These are phyloP conservation scores for Cercophora sp. DNA, from an alignment of 495 filamentous ascomycete genomes.

Conservation along the genomic window DNA sequence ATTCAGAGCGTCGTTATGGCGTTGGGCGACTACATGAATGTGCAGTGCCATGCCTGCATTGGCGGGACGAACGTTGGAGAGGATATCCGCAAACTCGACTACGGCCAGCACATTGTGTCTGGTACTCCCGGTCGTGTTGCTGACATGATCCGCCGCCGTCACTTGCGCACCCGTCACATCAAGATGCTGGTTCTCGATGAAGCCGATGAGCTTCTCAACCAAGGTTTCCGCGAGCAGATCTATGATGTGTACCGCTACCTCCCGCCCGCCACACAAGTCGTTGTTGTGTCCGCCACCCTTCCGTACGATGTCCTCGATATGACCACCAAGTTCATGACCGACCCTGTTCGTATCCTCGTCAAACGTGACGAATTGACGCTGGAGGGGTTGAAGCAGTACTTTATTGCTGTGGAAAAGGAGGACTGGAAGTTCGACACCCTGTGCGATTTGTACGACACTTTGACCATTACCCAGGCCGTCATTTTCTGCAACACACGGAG, in stretches of 20 bases:
- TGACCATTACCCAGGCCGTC: slow-evolving; percentile 98
- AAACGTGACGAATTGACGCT: slow-evolving; percentile 99
- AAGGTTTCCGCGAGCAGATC: slow-evolving; percentile 99
- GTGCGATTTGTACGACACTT: slow-evolving; percentile 96
- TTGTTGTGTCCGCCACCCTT: slow-evolving; percentile 94
- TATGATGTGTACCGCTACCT: slow-evolving; percentile 99
- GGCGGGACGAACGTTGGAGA: slow-evolving; percentile 97
- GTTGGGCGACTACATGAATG: slow-evolving; percentile 98
- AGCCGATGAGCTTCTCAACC: slow-evolving; percentile 95
- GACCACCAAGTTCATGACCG: slow-evolving; percentile 99
- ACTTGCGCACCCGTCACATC: slow-evolving; percentile 90
- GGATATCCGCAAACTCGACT: slow-evolving; percentile 93
- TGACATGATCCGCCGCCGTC: slow-evolving; percentile 97
- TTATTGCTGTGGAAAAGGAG: slow-evolving; percentile 99
- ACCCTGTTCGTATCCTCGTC: slow-evolving; percentile 97
- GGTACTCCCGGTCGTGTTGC: slow-evolving; percentile 96
- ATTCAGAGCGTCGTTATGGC: slow-evolving; percentile 99
- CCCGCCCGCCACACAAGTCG: slow-evolving; percentile 95
- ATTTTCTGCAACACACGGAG: slow-evolving; percentile 99
- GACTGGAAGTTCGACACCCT: slow-evolving; percentile 99
- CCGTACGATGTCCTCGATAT: slow-evolving; percentile 98
- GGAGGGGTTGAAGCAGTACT: slow-evolving; percentile 99
- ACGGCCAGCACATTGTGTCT: slow-evolving; percentile 93
- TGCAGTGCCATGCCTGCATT: slow-evolving; percentile 99
- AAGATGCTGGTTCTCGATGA: slow-evolving; percentile 99